phyloP scores from a whole-genome alignment of 495 filamentous ascomycete species.

The Ascodesmis nigricans region DNA sequence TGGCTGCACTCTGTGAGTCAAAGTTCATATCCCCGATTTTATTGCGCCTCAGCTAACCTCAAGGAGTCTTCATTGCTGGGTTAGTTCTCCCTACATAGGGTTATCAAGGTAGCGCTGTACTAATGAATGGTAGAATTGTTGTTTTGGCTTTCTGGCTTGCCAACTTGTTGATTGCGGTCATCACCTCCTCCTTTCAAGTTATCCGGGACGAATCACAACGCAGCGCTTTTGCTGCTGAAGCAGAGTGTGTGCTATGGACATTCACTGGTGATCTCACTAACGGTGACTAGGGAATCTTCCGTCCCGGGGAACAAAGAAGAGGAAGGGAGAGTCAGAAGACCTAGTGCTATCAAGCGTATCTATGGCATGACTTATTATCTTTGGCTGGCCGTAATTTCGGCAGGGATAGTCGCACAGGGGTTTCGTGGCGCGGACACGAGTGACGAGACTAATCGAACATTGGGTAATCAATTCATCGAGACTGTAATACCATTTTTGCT shows the following conservation, averaged over 20 bases:
- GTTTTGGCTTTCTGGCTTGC: conserved; percentile 93
- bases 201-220: conserved; percentile 89
- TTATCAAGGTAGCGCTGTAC: background rate
- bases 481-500: conserved; percentile 2
- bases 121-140: conserved; percentile 35
- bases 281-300: no score
- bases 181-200: conserved; percentile 95
- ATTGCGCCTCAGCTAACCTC: conserved; percentile 3
- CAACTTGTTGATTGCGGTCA: conserved; percentile 91
- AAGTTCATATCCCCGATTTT: background rate
- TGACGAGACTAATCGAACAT: conserved; percentile 1
- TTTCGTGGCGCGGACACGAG: conserved; percentile 58
- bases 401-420: conserved; percentile 50
- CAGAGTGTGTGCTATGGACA: conserved; percentile 35
- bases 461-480: no score
- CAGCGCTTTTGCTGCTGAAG: conserved; percentile 71
- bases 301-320: conserved; percentile 24
- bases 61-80: conserved; percentile 19
- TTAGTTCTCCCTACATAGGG: conserved; percentile 1
- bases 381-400: conserved; percentile 64
- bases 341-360: conserved; percentile 38
- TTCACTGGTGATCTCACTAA: no score
- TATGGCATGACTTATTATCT: conserved; percentile 52
- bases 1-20: conserved; percentile 41
- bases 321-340: conserved; percentile 27